phyloP scores from a whole-genome alignment of 352 stramenopile species.

The Blastocystis sp. region DNA sequence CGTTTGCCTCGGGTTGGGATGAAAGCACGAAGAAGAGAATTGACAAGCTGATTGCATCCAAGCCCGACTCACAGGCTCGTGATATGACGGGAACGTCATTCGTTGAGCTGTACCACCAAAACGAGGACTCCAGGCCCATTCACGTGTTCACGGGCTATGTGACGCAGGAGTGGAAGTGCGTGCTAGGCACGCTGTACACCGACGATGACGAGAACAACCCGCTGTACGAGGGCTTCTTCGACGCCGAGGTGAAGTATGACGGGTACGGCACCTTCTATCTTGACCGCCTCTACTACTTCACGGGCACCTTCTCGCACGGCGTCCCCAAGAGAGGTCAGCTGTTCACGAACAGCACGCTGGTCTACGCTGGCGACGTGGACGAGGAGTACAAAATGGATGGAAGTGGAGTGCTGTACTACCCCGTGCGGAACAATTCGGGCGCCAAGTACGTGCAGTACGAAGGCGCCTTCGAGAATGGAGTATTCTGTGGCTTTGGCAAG shows the following conservation, averaged over 20 bases:
- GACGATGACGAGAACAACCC: not conserved
- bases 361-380: slow-evolving; percentile 41
- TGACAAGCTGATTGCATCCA: too few species aligned
- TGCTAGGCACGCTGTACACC: not conserved
- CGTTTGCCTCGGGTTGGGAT: too few species aligned
- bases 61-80: too few species aligned
- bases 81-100: too few species aligned
- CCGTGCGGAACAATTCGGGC: not conserved
- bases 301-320: not conserved
- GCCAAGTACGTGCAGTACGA: not conserved
- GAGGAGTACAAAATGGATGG: slow-evolving; percentile 21
- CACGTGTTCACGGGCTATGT: slow-evolving; percentile 12
- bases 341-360: not conserved
- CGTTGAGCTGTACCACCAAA: too few species aligned
- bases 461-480: not conserved
- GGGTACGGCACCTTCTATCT: not conserved
- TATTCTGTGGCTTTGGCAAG: slow-evolving; percentile 1
- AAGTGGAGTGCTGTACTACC: slow-evolving; percentile 6
- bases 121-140: not conserved
- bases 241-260: not conserved
- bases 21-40: too few species aligned
- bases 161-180: too few species aligned
- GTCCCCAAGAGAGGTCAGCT: not conserved
- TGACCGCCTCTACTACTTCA: not conserved
- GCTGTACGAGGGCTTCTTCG: not conserved